phyloP scores from a whole-genome alignment of 148 eudicot species.

The Vaccinium darrowii region DNA sequence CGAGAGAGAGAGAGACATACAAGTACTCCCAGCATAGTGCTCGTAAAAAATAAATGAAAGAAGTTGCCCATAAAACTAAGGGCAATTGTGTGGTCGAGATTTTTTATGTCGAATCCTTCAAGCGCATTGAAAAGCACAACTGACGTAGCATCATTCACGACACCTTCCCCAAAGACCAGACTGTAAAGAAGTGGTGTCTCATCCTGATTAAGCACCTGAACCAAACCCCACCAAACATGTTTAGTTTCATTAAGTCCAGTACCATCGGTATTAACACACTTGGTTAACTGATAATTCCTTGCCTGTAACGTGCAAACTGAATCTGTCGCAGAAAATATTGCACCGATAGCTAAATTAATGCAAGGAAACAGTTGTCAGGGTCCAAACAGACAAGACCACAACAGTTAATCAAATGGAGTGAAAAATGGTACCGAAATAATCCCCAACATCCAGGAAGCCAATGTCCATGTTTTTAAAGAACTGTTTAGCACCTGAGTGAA shows the following conservation, averaged over 20 bases:
- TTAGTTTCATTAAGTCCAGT: constrained; percentile 18
- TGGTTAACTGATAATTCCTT: constrained; percentile 15
- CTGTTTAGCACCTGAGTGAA: constrained; percentile 48
- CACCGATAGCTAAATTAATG: constrained; percentile 65
- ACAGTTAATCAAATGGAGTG: neutral
- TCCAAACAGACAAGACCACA: constrained; percentile 5
- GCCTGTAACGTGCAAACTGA: constrained; percentile 48
- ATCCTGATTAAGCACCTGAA: constrained; percentile 73
- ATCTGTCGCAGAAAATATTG: constrained; percentile 71
- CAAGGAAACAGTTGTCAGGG: constrained; percentile 16
- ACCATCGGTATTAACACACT: constrained; percentile 13
- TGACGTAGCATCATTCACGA: constrained; percentile 82
- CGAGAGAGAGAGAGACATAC: constrained; percentile 39
- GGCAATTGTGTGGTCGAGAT: constrained; percentile 44
- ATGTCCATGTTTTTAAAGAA: constrained; percentile 50
- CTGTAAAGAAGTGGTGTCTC: constrained; percentile 85
- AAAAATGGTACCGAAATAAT: constrained; percentile 58
- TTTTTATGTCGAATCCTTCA: constrained; percentile 55
- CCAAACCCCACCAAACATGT: constrained; percentile 27
- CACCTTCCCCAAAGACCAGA: constrained; percentile 83
- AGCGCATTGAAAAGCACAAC: constrained; percentile 79
- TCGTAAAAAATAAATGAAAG: constrained; percentile 51
- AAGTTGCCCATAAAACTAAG: constrained; percentile 54
- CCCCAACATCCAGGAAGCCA: constrained; percentile 51
- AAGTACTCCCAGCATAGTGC: constrained; percentile 61